Conservation (phyloP, 768 basidiomycete species). For the Leucosporidium scottii region DNA sequence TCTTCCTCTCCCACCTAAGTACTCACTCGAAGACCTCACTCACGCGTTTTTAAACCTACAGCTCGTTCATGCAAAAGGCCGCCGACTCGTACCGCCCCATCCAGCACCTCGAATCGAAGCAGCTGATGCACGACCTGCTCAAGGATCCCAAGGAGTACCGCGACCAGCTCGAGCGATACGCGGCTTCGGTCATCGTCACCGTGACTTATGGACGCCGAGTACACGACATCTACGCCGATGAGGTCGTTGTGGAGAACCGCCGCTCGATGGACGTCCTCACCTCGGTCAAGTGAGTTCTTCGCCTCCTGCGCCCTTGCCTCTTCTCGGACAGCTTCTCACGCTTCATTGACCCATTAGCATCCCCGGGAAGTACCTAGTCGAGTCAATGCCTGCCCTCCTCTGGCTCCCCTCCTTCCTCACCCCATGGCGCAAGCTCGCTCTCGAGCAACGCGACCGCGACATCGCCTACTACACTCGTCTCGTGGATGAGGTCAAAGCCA, state of each 20-base stretch:
- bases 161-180: constrained; percentile 31
- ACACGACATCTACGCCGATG: constrained; percentile 20
- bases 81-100: constrained; percentile 34
- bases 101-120: constrained; percentile 31
- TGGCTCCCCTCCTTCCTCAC: constrained; percentile 32
- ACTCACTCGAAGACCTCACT: background rate
- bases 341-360: constrained; percentile 13
- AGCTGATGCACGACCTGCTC: constrained; percentile 33
- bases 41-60: background rate
- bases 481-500: constrained; percentile 30
- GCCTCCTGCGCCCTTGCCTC: too few relatives aligned
- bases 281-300: constrained; percentile 15
- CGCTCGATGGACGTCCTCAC: constrained; percentile 20
- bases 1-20: background rate
- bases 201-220: constrained; percentile 30
- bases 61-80: constrained; percentile 17
- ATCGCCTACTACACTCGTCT: constrained; percentile 21
- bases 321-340: background rate
- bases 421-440: constrained; percentile 26
- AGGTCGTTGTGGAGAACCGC: constrained; percentile 21
- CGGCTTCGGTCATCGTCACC: constrained; percentile 21
- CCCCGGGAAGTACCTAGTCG: constrained; percentile 33
- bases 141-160: constrained; percentile 16
- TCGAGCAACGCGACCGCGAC: constrained; percentile 21
- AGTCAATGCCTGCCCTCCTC: constrained; percentile 28